These are phyloP conservation scores for Talaromyces sp. DNA, from an alignment of 2,329 filamentous ascomycete species.

Conservation along the genomic window DNA sequence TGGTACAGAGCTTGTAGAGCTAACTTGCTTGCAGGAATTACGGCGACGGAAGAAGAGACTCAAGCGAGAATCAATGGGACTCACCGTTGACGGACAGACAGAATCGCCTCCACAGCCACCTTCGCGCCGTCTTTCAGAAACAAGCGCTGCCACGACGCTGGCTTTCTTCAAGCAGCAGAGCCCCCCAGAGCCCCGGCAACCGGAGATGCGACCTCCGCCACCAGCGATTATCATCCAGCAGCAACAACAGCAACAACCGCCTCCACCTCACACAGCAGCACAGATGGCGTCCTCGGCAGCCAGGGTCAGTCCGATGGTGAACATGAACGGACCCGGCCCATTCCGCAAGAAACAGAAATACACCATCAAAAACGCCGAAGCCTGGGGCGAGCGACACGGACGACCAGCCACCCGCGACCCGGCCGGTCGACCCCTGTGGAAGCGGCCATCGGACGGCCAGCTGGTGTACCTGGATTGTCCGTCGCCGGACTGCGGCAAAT, in stretches of 20 bases:
- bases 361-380: conserved; percentile 37
- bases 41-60: conserved; percentile 33
- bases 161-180: conserved; percentile 38
- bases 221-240: conserved; percentile 13
- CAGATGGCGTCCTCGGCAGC: not conserved
- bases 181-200: conserved; percentile 30
- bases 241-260: not conserved
- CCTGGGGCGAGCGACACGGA: conserved; percentile 36
- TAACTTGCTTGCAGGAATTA: conserved; percentile 23
- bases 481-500: conserved; percentile 32
- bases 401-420: conserved; percentile 35
- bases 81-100: conserved; percentile 25
- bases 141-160: conserved; percentile 35
- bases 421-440: conserved; percentile 34
- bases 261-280: conserved; percentile 11
- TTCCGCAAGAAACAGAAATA: conserved; percentile 37
- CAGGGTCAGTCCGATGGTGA: not conserved
- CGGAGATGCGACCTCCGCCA: conserved; percentile 3
- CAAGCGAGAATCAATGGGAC: conserved; percentile 36
- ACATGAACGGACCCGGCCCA: conserved; percentile 13
- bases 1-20: not conserved
- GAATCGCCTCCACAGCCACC: conserved; percentile 35
- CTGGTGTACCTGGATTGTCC: conserved; percentile 35
- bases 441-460: conserved; percentile 32
- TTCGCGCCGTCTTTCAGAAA: conserved; percentile 34